phyloP scores from a whole-genome alignment of 345 rosid species.

The Noccaea bulbosa region DNA sequence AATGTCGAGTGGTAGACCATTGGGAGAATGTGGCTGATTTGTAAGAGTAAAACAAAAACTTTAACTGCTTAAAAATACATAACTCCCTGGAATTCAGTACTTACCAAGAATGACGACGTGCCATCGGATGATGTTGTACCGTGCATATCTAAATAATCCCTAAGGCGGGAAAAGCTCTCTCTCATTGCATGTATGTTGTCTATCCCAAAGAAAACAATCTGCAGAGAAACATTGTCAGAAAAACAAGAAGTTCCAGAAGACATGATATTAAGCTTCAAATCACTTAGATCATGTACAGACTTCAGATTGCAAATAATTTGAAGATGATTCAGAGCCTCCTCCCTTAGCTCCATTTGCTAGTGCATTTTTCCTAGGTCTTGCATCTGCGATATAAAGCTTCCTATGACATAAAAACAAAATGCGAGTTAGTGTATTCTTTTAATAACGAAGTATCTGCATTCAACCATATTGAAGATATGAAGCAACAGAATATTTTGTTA shows the following conservation, averaged over 20 bases:
- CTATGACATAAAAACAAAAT: slow-evolving; percentile 49
- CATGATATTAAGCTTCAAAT: slow-evolving; percentile 33
- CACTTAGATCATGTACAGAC: slow-evolving; percentile 50
- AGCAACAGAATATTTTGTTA: neutral
- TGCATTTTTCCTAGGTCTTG: slow-evolving; percentile 98
- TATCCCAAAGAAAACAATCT: slow-evolving; percentile 97
- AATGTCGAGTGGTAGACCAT: slow-evolving; percentile 3
- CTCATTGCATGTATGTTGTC: slow-evolving; percentile 99
- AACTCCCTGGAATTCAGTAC: slow-evolving; percentile 37
- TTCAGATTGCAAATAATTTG: slow-evolving; percentile 94
- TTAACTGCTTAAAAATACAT: slow-evolving; percentile 18
- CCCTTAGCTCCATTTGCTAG: slow-evolving; percentile 99
- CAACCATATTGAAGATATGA: slow-evolving; percentile 27
- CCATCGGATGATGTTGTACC: slow-evolving; percentile 97
- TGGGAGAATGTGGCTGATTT: slow-evolving; percentile 1
- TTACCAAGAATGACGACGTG: slow-evolving; percentile 91
- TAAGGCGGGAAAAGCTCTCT: slow-evolving; percentile 93
- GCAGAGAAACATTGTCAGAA: slow-evolving; percentile 37
- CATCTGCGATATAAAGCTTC: slow-evolving; percentile 96
- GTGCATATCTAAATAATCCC: slow-evolving; percentile 95
- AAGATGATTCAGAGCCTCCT: slow-evolving; percentile 99
- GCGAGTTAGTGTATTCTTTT: slow-evolving; percentile 5
- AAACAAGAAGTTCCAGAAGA: slow-evolving; percentile 19
- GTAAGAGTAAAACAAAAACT: neutral
- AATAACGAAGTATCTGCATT: neutral